These are phyloP conservation scores for Castanea sativa DNA, from an alignment of 306 rosid species.

Conservation along the genomic window DNA sequence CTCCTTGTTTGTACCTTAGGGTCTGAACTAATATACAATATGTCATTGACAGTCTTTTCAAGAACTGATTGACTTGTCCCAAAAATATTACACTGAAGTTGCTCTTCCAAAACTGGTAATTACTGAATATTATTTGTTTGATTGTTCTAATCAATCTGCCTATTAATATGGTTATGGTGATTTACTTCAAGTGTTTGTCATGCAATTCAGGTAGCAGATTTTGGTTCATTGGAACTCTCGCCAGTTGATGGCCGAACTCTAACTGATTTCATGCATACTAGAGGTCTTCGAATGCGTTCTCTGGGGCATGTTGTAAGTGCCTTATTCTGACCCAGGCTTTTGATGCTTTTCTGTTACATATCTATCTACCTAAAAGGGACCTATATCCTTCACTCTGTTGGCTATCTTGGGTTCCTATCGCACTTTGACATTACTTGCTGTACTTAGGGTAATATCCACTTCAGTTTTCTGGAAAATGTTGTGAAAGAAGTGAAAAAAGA, in stretches of 20 bases:
- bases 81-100: constrained; percentile 83
- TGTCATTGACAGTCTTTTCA: constrained; percentile 69
- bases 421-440: not conserved
- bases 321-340: constrained; percentile 21
- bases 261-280: constrained; percentile 98
- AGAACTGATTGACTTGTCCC: constrained; percentile 72
- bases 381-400: constrained; percentile 8
- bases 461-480: not conserved
- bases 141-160: constrained; percentile 19
- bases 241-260: constrained; percentile 99
- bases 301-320: constrained; percentile 92
- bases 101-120: constrained; percentile 99
- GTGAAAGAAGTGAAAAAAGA: not conserved
- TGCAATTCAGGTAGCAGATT: constrained; percentile 89
- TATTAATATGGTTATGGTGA: constrained; percentile 25
- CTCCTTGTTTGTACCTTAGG: constrained; percentile 13
- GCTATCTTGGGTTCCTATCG: not conserved
- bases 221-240: constrained; percentile 95
- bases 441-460: not conserved
- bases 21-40: constrained; percentile 31
- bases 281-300: constrained; percentile 94
- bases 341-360: not conserved
- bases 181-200: constrained; percentile 27
- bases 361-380: constrained; percentile 4
- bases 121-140: constrained; percentile 30